Evolutionary conservation across 108 stramenopile genomes (phyloP).

Genomic region (Nannochloropsis salina): DNA sequence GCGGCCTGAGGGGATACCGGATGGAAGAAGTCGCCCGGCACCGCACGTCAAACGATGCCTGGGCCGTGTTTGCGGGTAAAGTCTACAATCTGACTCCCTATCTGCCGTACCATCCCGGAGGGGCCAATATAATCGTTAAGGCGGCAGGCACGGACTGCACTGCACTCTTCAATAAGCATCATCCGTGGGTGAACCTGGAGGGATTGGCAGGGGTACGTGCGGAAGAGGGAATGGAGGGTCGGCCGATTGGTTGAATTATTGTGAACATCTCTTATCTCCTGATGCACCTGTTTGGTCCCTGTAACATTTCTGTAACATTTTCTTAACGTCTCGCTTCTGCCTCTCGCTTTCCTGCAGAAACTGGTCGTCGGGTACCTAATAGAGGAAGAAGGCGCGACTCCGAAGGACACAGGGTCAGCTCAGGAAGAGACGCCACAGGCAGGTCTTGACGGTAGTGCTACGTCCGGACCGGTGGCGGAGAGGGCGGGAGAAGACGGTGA

Average conservation of each 20-base stretch:
- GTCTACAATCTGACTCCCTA: constrained; percentile 90
- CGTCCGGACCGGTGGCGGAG: no score
- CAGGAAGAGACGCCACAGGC: no score
- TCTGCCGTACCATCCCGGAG: constrained; percentile 91
- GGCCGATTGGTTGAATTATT: not conserved
- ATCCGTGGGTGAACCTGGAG: constrained; percentile 46
- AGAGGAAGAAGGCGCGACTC: not conserved
- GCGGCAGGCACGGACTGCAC: constrained; percentile 74
- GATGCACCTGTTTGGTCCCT: not conserved
- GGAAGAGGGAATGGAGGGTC: not conserved
- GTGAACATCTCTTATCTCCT: not conserved
- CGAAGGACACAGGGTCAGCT: no score
- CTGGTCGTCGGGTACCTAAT: constrained; percentile 1
- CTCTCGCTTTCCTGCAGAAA: not conserved
- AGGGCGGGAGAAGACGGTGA: no score
- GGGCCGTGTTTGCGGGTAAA: constrained; percentile 70
- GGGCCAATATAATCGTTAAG: constrained; percentile 63
- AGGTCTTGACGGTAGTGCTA: no score
- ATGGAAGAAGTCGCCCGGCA: constrained; percentile 65
- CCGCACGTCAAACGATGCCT: constrained; percentile 67
- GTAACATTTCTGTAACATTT: no score
- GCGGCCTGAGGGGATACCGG: constrained; percentile 46
- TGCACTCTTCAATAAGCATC: constrained; percentile 70
- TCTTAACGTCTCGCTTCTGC: no score
- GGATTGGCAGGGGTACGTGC: constrained; percentile 32